Conservation (phyloP, 208 protist species). For the Trypanosoma grayi region DNA sequence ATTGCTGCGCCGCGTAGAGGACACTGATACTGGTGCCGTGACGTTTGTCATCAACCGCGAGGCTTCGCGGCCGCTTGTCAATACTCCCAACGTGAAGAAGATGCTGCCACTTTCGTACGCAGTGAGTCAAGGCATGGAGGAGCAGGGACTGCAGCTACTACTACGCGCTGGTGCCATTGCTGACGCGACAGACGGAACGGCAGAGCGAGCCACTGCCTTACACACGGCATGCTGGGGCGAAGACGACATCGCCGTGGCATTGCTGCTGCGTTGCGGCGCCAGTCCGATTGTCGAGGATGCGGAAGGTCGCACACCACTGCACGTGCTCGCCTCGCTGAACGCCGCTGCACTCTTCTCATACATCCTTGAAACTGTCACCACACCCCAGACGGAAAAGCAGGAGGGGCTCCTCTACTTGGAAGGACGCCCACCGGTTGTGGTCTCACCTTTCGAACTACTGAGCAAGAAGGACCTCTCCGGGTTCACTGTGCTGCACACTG, state of each 20-base stretch:
- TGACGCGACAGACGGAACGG: slow-evolving; percentile 36
- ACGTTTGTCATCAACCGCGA: slow-evolving; percentile 11
- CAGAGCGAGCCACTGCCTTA: slow-evolving; percentile 34
- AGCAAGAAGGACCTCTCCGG: slow-evolving; percentile 18
- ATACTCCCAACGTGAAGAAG: slow-evolving; percentile 40
- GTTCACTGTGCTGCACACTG: slow-evolving; percentile 36
- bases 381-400: neutral
- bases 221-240: slow-evolving; percentile 51
- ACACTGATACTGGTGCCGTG: slow-evolving; percentile 26
- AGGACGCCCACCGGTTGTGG: slow-evolving; percentile 9
- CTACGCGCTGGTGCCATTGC: slow-evolving; percentile 43
- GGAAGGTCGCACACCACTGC: slow-evolving; percentile 47
- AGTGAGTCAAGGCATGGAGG: slow-evolving; percentile 31
- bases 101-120: slow-evolving; percentile 45
- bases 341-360: slow-evolving; percentile 26
- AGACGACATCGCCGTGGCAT: slow-evolving; percentile 30
- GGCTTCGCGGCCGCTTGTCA: slow-evolving; percentile 18
- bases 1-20: slow-evolving; percentile 32
- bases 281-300: slow-evolving; percentile 39
- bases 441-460: slow-evolving; percentile 31
- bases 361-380: slow-evolving; percentile 26
- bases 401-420: slow-evolving; percentile 8
- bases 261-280: slow-evolving; percentile 47
- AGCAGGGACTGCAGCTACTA: slow-evolving; percentile 30
- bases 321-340: slow-evolving; percentile 52